phyloP scores from a whole-genome alignment of 805 yeast species.

The Starmera pachycereana region DNA sequence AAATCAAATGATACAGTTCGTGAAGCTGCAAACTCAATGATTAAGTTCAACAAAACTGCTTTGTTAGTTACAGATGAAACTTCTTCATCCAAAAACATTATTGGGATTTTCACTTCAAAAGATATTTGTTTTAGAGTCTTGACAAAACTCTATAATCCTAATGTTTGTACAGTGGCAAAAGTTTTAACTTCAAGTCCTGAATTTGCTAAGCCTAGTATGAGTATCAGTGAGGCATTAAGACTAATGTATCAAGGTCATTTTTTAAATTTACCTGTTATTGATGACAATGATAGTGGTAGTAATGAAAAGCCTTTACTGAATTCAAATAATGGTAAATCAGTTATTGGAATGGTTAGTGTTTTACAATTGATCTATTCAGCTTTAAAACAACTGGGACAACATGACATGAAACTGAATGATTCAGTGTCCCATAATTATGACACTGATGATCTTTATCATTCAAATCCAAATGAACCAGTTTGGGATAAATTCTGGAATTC shows the following conservation, averaged over 20 bases:
- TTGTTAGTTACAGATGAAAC: slow-evolving; percentile 27
- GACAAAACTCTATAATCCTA: slow-evolving; percentile 26
- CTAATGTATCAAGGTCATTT: slow-evolving; percentile 38
- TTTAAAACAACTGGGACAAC: slow-evolving; percentile 23
- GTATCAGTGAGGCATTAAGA: slow-evolving; percentile 33
- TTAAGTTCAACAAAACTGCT: slow-evolving; percentile 29
- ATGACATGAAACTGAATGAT: background rate
- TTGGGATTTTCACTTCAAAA: slow-evolving; percentile 37
- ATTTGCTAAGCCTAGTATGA: slow-evolving; percentile 28
- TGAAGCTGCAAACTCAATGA: slow-evolving; percentile 30
- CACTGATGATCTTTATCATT: slow-evolving; percentile 10
- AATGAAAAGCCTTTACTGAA: too few species aligned
- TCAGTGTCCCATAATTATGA: background rate
- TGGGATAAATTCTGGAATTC: slow-evolving; percentile 25
- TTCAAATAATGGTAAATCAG: slow-evolving; percentile 5
- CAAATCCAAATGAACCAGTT: slow-evolving; percentile 5
- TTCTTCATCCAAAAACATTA: slow-evolving; percentile 22
- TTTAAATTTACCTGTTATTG: slow-evolving; percentile 31
- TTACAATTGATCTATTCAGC: slow-evolving; percentile 33
- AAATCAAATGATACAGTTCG: slow-evolving; percentile 27
- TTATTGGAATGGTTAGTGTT: slow-evolving; percentile 34
- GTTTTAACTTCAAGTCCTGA: slow-evolving; percentile 37
- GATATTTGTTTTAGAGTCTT: slow-evolving; percentile 34
- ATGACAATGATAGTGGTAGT: slow-evolving; percentile 11
- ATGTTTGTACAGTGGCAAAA: slow-evolving; percentile 27